phyloP scores from a whole-genome alignment of 2,329 filamentous ascomycete species.

The Sporothrix phasma region DNA sequence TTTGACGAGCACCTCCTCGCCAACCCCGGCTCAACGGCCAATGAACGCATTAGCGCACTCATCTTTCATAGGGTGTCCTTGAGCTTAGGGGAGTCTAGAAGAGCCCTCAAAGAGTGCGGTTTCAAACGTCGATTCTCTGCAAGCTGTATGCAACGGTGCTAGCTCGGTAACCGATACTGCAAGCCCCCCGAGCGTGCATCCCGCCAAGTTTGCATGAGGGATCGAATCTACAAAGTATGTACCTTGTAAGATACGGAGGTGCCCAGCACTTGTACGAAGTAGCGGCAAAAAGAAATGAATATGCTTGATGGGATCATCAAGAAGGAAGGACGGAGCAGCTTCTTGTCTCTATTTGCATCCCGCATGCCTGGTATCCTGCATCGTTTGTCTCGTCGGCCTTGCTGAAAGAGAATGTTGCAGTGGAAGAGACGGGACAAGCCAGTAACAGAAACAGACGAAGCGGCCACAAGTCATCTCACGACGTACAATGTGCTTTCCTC shows the following conservation, averaged over 20 bases:
- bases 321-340: not conserved
- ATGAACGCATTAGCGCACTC: not conserved
- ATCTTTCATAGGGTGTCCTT: not conserved
- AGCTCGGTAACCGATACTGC: not conserved
- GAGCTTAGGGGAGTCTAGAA: too few species aligned
- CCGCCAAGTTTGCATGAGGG: not conserved
- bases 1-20: not conserved
- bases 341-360: not conserved
- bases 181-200: constrained; percentile 9
- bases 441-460: not conserved
- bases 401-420: not conserved
- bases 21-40: not conserved
- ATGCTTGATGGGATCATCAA: too few species aligned
- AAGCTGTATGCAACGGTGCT: not conserved
- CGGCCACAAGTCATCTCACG: not conserved
- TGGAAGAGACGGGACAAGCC: not conserved
- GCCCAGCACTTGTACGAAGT: too few species aligned
- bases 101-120: not conserved
- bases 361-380: too few species aligned
- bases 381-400: not conserved
- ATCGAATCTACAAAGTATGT: too few species aligned
- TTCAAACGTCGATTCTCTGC: not conserved
- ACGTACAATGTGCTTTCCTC: not conserved
- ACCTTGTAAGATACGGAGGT: too few species aligned
- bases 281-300: too few species aligned